Evolutionary conservation across 148 eudicot genomes (phyloP).

Genomic region (Nyssa sinensis): DNA sequence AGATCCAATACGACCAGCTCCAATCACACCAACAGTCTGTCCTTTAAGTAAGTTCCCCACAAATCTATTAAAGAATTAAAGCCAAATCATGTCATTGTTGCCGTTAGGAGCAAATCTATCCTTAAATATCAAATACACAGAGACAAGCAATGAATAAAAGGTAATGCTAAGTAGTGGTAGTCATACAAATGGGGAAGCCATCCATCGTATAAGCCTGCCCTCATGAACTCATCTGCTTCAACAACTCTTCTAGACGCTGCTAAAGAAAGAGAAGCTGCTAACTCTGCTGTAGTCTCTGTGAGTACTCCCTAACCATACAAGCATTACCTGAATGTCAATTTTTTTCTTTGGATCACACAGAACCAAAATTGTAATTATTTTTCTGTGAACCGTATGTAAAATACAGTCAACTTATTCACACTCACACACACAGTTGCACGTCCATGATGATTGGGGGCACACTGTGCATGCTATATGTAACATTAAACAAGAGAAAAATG

Average conservation of each 20-base stretch:
- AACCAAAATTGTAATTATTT: not conserved
- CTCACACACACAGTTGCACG: no score
- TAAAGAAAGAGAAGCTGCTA: constrained; percentile 92
- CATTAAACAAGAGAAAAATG: not conserved
- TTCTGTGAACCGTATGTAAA: not conserved
- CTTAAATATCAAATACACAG: not conserved
- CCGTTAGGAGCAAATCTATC: not conserved
- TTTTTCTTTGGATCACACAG: not conserved
- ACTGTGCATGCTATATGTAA: not conserved
- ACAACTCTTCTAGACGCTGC: constrained; percentile 93
- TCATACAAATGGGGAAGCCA: constrained; percentile 98
- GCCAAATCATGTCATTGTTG: not conserved
- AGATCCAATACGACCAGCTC: constrained; percentile 98
- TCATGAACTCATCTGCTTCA: constrained; percentile 98
- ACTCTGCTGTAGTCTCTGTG: constrained; percentile 97
- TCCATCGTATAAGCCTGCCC: constrained; percentile 94
- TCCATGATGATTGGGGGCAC: not conserved
- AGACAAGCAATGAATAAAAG: not conserved
- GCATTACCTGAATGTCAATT: not conserved
- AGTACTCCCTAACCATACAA: constrained; percentile 72
- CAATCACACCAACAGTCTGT: constrained; percentile 96
- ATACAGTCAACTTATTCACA: not conserved
- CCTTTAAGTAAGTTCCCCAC: constrained; percentile 99
- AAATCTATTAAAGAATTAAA: constrained; percentile 46
- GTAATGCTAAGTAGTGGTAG: not conserved